A percentile compares a stretch with the other conserved stretches of the same genome.
Conservation (phyloP, 2,329 filamentous ascomycete genomes). For the Paecilomyces niveus region DNA sequence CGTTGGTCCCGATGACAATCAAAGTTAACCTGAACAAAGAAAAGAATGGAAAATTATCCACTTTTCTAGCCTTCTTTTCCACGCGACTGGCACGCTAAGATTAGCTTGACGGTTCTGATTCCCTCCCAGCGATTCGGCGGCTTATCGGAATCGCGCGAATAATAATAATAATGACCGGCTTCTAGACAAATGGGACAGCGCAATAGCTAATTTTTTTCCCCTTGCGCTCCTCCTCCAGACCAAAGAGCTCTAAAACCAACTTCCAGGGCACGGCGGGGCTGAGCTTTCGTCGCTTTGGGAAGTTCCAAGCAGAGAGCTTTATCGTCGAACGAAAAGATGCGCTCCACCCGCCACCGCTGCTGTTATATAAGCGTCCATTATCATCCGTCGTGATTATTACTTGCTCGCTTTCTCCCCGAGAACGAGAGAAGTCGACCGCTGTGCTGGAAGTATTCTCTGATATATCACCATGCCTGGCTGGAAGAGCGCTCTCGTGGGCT, state of each 20-base stretch:
- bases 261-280: neutral
- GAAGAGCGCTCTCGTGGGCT: slow-evolving; percentile 20
- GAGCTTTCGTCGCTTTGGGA: neutral
- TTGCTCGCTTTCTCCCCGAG: too few relatives aligned
- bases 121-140: neutral
- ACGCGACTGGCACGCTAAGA: neutral
- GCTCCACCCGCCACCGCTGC: neutral
- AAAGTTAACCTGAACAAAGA: neutral
- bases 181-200: too few relatives aligned
- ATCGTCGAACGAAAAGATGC: neutral
- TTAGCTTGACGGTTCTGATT: neutral
- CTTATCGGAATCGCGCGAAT: neutral
- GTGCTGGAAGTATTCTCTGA: neutral
- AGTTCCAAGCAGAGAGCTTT: neutral
- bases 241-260: neutral
- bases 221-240: neutral
- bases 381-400: neutral
- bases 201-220: too few relatives aligned
- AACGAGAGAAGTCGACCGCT: neutral
- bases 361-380: neutral
- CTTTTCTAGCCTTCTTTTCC: neutral
- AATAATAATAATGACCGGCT: too few relatives aligned
- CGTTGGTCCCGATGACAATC: neutral
- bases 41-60: neutral
- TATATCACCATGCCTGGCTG: slow-evolving; percentile 17